Evolutionary conservation across 208 protist species (phyloP).

Genomic region (Wallacemonas rigidus): DNA sequence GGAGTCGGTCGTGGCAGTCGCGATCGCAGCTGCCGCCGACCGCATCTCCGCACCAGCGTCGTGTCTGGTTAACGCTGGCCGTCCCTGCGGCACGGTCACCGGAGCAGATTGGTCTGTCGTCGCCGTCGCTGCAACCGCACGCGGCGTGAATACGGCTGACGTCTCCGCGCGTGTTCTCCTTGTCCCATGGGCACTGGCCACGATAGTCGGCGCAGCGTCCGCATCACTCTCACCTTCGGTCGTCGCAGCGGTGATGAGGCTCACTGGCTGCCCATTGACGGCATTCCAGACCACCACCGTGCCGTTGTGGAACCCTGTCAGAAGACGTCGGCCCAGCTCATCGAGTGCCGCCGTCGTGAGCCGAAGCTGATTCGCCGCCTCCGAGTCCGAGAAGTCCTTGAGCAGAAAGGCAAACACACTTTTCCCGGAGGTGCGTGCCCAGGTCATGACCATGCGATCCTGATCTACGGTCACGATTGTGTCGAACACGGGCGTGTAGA

Average conservation of each 20-base stretch:
- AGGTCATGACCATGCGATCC: constrained; percentile 78
- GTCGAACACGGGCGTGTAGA: constrained; percentile 69
- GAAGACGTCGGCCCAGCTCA: constrained; percentile 57
- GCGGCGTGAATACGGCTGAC: no score
- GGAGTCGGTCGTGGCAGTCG: background rate
- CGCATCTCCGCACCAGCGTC: no score
- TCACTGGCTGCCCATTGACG: constrained; percentile 79
- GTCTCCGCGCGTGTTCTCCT: no score
- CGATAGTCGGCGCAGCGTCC: background rate
- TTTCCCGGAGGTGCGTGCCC: constrained; percentile 51
- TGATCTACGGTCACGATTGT: constrained; percentile 72
- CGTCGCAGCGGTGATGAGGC: constrained; percentile 62
- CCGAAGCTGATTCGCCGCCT: constrained; percentile 48
- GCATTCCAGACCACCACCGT: constrained; percentile 82
- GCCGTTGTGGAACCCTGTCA: constrained; percentile 81
- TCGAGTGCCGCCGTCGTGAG: constrained; percentile 59
- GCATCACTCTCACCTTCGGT: constrained; percentile 7
- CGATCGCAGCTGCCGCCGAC: background rate
- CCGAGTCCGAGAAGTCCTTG: constrained; percentile 76
- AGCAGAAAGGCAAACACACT: constrained; percentile 77
- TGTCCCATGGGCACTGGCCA: no score
- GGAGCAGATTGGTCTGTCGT: no score
- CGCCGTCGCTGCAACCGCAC: no score
- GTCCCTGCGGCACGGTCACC: no score
- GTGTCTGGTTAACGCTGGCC: no score